Evolutionary conservation across 345 rosid species (phyloP).

Genomic region (Erysimum cheiranthoides): DNA sequence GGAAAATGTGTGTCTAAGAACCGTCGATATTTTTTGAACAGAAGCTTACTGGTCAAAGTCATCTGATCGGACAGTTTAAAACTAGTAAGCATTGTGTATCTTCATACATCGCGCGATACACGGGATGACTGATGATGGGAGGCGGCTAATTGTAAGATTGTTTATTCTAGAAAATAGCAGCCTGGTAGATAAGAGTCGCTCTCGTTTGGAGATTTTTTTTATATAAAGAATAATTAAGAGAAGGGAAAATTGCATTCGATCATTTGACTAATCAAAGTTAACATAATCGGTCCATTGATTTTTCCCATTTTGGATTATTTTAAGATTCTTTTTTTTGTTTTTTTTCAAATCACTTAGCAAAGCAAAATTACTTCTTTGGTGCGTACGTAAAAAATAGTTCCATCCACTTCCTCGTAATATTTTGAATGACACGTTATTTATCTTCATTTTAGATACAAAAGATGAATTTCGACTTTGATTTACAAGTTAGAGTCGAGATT

Average conservation of each 20-base stretch:
- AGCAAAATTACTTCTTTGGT: background rate
- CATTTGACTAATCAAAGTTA: conserved; percentile 33
- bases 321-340: background rate
- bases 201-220: conserved; percentile 8
- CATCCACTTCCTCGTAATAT: background rate
- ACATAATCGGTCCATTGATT: background rate
- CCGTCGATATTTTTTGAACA: background rate
- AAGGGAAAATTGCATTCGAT: background rate
- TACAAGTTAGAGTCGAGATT: too few relatives aligned
- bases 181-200: conserved; percentile 37
- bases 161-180: conserved; percentile 26
- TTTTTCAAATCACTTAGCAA: background rate
- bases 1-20: background rate
- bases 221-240: too few relatives aligned
- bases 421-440: background rate
- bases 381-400: background rate
- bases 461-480: background rate
- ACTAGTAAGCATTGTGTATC: background rate
- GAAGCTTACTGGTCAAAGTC: conserved; percentile 6
- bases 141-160: conserved; percentile 38
- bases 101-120: background rate
- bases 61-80: conserved; percentile 25
- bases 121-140: conserved; percentile 10
- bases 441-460: background rate
- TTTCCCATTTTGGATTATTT: background rate